Evolutionary conservation across 441 rosid species (phyloP), one percentile per base, ranked within the genome.

Genomic region (Populus hybrid): DNA sequence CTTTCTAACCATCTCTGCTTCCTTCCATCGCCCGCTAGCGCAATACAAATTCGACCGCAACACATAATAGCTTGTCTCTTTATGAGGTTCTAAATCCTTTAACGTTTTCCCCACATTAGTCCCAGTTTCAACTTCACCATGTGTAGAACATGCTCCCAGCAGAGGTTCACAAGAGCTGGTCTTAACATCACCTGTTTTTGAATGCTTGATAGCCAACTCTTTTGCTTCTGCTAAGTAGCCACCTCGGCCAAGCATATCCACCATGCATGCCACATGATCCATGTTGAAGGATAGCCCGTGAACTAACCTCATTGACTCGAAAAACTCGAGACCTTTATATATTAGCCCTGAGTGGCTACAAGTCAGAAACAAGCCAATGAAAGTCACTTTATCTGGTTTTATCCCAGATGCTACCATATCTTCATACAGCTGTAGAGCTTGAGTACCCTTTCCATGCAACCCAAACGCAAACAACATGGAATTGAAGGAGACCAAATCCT

Each of bases 281-380:
- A 53, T 83, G 53, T 86, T 91, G 70, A 75, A 83, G 9, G 86
- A 19, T 14, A 92, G 77, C 53, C 86, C 85, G 14, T 87, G 79
- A 78, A 81, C 85, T n/a, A 82, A 73, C 38, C 70, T 64, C 90
- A 93, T 93, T 0, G 85, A 80, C 59, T 85, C 70, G 5, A 90
- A 89, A 38, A 89, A 40, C 26, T 9, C 12, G 10, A 85, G 77
- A 46, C 94, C 98, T 82, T 89, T 75, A 70, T 89, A 81, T 69
- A 92, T 70, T 68, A 91, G 88, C 1, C 98, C 97, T 0, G 89
- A 86, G 79, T 94, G 98, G 84, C 97, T 91, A 59, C 98, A 94
- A 72, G 92, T 85, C 83, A 89, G 85, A 69, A 92, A 57, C 78
- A 94, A 68, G 68, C 95, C 90, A 28, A 91, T 85, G 81, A 94